These are phyloP conservation scores for Hanseniaspora clermontiae DNA, from an alignment of 805 yeast genomes.

Conservation along the genomic window DNA sequence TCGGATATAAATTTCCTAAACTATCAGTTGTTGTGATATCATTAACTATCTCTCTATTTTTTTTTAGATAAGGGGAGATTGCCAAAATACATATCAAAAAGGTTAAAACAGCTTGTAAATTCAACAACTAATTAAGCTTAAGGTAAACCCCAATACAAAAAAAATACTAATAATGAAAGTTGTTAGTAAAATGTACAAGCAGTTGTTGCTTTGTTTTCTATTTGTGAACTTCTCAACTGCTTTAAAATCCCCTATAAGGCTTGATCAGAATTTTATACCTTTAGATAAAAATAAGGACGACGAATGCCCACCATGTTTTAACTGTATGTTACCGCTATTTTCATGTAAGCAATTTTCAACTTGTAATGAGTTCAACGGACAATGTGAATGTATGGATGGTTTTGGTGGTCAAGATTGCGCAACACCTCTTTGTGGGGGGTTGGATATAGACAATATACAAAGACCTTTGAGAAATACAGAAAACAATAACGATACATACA, in stretches of 20 bases:
- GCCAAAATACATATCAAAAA: too few species aligned
- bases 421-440: slow-evolving; percentile 73
- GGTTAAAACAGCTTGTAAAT: too few species aligned
- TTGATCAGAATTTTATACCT: neutral
- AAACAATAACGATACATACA: slow-evolving; percentile 18
- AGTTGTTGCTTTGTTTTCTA: neutral
- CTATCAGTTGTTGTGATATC: neutral
- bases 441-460: slow-evolving; percentile 42
- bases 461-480: slow-evolving; percentile 53
- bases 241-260: neutral
- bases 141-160: neutral
- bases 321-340: slow-evolving; percentile 83
- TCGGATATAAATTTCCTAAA: too few species aligned
- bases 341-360: slow-evolving; percentile 78
- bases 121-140: too few species aligned
- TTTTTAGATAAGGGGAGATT: neutral
- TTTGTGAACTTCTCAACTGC: neutral
- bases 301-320: slow-evolving; percentile 83
- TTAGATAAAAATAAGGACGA: slow-evolving; percentile 21
- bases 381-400: slow-evolving; percentile 84
- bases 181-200: neutral
- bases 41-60: neutral
- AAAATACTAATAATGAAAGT: neutral
- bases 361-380: slow-evolving; percentile 82
- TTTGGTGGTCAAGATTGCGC: slow-evolving; percentile 91